phyloP scores from a whole-genome alignment of 2,329 filamentous ascomycete genomes.

The Ambrosiella cleistominuta region DNA sequence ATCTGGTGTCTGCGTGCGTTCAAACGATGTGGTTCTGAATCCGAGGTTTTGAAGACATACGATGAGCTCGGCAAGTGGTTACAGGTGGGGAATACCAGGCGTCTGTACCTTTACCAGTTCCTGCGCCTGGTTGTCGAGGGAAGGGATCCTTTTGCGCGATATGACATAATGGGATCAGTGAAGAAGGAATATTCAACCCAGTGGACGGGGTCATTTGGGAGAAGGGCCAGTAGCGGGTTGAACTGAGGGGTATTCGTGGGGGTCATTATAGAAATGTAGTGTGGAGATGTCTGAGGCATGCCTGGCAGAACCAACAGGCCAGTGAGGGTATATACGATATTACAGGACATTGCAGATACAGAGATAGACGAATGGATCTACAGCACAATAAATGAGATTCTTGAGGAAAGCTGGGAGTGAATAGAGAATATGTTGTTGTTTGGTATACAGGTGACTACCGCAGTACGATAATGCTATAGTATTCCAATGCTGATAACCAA shows the following conservation, averaged over 20 bases:
- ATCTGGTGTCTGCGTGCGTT: conserved; percentile 47
- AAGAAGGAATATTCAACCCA: conserved; percentile 4
- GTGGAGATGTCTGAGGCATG: neutral
- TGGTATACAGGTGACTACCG: conserved; percentile 2
- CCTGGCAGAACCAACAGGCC: neutral
- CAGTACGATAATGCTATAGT: neutral
- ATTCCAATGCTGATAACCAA: neutral
- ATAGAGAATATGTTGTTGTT: neutral
- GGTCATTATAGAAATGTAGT: neutral
- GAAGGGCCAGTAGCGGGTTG: neutral
- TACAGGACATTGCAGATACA: conserved; percentile 2
- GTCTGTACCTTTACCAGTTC: conserved; percentile 27
- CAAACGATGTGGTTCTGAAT: conserved; percentile 35
- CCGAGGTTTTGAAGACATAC: conserved; percentile 37
- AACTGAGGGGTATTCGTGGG: neutral
- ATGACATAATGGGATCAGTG: neutral
- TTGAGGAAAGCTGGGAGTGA: neutral
- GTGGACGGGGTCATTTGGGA: conserved; percentile 7
- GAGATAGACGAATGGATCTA: neutral
- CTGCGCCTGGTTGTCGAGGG: conserved; percentile 15
- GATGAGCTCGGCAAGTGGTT: conserved; percentile 30
- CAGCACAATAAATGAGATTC: neutral
- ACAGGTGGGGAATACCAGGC: conserved; percentile 30
- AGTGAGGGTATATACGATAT: neutral
- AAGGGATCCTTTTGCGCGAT: neutral